These are phyloP conservation scores for Leucocoprinus sp. DNA, from an alignment of 768 basidiomycete genomes.

Conservation along the genomic window DNA sequence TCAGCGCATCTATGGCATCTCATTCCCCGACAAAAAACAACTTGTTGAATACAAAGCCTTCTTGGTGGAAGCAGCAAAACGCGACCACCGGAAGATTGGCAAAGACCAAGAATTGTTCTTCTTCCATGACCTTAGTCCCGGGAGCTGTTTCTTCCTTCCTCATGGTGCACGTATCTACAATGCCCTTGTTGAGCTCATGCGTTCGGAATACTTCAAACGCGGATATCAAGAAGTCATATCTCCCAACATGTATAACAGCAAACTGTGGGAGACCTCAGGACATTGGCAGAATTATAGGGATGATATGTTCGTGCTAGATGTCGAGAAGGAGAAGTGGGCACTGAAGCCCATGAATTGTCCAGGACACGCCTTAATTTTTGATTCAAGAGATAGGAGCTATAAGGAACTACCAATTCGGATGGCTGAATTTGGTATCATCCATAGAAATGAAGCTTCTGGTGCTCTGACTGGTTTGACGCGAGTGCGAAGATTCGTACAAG, in stretches of 20 bases:
- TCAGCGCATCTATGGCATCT: slow-evolving; percentile 96
- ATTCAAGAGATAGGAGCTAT: slow-evolving; percentile 87
- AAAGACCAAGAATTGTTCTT: slow-evolving; percentile 98
- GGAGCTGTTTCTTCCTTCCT: slow-evolving; percentile 93
- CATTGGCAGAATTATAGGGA: slow-evolving; percentile 99
- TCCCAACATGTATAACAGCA: slow-evolving; percentile 94
- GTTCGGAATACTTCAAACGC: slow-evolving; percentile 93
- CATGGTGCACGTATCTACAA: slow-evolving; percentile 98
- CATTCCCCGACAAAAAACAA: slow-evolving; percentile 97
- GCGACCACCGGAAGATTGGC: slow-evolving; percentile 95
- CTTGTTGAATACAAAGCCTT: slow-evolving; percentile 91
- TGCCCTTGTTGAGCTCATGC: slow-evolving; percentile 81
- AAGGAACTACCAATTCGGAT: slow-evolving; percentile 94
- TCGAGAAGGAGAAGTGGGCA: slow-evolving; percentile 95
- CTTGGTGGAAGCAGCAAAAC: slow-evolving; percentile 95
- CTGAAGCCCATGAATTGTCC: slow-evolving; percentile 99
- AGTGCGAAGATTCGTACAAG: slow-evolving; percentile 92
- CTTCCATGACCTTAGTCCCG: slow-evolving; percentile 95
- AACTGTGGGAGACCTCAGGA: slow-evolving; percentile 97
- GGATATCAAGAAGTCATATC: slow-evolving; percentile 98
- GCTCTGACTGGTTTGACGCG: slow-evolving; percentile 89
- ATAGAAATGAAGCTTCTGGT: slow-evolving; percentile 94
- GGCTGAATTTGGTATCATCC: slow-evolving; percentile 97
- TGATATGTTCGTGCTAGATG: slow-evolving; percentile 91
- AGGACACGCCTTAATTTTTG: slow-evolving; percentile 94